Base-by-base conservation (phyloP, 345 rosid genomes). In the Jatropha curcas region DNA sequence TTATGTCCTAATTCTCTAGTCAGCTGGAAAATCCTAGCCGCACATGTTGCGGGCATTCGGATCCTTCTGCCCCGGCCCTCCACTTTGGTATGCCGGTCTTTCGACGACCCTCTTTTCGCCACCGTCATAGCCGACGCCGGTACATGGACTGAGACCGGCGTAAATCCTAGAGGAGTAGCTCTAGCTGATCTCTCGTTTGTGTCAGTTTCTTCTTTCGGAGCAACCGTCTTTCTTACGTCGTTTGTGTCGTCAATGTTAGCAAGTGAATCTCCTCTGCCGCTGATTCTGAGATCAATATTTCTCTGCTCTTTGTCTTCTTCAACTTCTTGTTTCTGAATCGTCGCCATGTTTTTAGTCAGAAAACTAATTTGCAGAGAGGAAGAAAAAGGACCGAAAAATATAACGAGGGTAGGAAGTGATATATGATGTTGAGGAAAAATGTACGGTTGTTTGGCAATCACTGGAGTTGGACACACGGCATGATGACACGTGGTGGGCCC, bases 1-100 rank as follows among this genome's bases (percentile, higher is more conserved):
- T 86, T 93, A 76, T 91, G 97, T 10, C 97, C 97, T 1, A 93
- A 81, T 76, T 93, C 98, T 30, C 98, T 80, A 4, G 98, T 93
- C 60, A 93, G 56, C 39, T 93, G 98, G 64, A 93, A 91, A 64
- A 93, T 88, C 83, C 98, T 80, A 39, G 98, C 97, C 3, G 98
- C 98, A 74, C 97, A 91, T 24, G 97, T 84, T 77, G 97, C 93
- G 0, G 98, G 98, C 91, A 93, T 93, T 74, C 98, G 90, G 84
- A 93, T 90, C 88, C 98, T 88, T 84, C 97, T 77, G 11, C 97
- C 97, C 31, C 98, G 83, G 10, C 97, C 98, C 77, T 91, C 97
- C 5, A 93, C 98, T 71, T 93, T 93, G 22, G 98, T 91, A 78
- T 93, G 98, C 2, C 98, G 88, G 78, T 91, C 98, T 76, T 92